Evolutionary conservation across 2,329 filamentous ascomycete species (phyloP), one percentile per base, ranked within the genome.

Genomic region (Penicillium expansum): DNA sequence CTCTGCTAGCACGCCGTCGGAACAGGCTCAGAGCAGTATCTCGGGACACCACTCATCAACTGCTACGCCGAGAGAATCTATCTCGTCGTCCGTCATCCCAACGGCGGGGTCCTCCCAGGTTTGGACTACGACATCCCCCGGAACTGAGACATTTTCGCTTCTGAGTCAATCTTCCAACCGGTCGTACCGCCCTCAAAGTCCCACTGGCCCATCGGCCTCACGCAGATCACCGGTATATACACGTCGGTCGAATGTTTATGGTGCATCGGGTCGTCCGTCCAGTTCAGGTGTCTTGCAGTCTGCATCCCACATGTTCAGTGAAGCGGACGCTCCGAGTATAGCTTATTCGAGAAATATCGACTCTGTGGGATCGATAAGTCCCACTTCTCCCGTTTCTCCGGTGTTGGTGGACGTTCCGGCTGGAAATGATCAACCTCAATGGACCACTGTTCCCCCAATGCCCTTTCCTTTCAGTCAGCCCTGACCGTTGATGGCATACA

Each of bases 71-170:
- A 51, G 52, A 22, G 43, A 41, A 8, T 65, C 61, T 2, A 27
- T 44, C 16, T 51, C 27, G 1, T 48, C 48, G 4, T 52, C 42
- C 4, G 44, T 45, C 6, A 24, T 29, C 9, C 37, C 38, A 1
- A 55, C 58, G 8, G 5, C 32, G 1, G 39, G 60, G 20, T 66
- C 63, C 10, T 64, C 60, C 3, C 53, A 52, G 52, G 27, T 53
- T 2, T 62, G 60, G 53, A 48, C 42, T 14, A 59, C 58, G 3
- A 62, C 61, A 3, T 58, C 52, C 1, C 42, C 38, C 4, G 27
- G 18, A 10, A 45, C 50, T 14, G 55, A 55, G 18, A 45, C 5
- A 9, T 44, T 41, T n/a, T 51, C 58, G 1, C 9, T 48, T 10
- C 10, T 55, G 11, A 54, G 55, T 20, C 35, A 29, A 13, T 30